phyloP scores from a whole-genome alignment of 352 stramenopile species.

The Globisporangium apiculatum region DNA sequence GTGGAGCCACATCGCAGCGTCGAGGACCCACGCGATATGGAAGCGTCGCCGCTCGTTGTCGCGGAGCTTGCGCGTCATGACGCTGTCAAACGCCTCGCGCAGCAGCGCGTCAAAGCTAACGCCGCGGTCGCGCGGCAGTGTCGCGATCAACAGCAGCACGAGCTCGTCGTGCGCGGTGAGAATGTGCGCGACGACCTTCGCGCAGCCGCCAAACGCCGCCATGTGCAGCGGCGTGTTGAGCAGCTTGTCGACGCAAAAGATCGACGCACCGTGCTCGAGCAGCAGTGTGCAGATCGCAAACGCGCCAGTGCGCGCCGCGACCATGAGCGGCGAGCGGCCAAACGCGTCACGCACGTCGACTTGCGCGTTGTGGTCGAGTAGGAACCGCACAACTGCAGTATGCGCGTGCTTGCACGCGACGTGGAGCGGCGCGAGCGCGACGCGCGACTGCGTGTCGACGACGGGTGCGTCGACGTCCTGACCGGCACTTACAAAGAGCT shows the following conservation, averaged over 20 bases:
- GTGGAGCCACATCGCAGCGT: slow-evolving; percentile 40
- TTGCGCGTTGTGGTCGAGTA: slow-evolving; percentile 36
- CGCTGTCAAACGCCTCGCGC: slow-evolving; percentile 25
- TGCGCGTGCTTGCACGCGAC: slow-evolving; percentile 45
- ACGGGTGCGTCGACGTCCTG: slow-evolving; percentile 49
- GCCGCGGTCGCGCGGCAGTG: slow-evolving; percentile 21
- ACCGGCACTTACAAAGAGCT: slow-evolving; percentile 59
- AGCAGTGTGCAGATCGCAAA: slow-evolving; percentile 41
- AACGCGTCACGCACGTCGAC: slow-evolving; percentile 45
- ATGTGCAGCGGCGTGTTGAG: slow-evolving; percentile 64
- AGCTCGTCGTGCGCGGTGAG: slow-evolving; percentile 39
- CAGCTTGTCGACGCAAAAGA: slow-evolving; percentile 50
- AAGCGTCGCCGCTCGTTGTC: slow-evolving; percentile 61
- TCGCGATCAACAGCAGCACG: slow-evolving; percentile 35
- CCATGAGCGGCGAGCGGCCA: slow-evolving; percentile 47
- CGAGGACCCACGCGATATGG: slow-evolving; percentile 51
- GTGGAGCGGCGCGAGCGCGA: slow-evolving; percentile 42
- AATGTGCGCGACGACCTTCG: slow-evolving; percentile 28
- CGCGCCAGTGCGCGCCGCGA: slow-evolving; percentile 48
- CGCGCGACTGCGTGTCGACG: slow-evolving; percentile 25
- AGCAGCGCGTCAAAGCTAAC: slow-evolving; percentile 32
- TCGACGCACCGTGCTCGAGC: slow-evolving; percentile 28
- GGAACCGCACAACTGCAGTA: slow-evolving; percentile 28
- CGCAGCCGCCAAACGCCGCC: slow-evolving; percentile 48
- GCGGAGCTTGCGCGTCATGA: slow-evolving; percentile 56